Conservation (phyloP, 257 asterid genomes). For the Gentiana straminea region DNA sequence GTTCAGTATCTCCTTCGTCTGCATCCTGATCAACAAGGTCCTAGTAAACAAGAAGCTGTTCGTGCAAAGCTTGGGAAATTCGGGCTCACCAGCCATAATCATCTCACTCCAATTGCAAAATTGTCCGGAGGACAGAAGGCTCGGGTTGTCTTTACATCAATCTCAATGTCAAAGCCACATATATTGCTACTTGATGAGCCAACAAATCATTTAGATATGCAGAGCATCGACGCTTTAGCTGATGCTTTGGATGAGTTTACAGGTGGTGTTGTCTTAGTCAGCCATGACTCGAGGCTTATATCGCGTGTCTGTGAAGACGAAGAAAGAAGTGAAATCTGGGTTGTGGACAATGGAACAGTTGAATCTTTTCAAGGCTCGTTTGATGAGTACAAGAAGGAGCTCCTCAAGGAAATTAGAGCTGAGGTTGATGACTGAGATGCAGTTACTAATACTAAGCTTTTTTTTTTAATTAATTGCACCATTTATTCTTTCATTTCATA, state of each 20-base stretch:
- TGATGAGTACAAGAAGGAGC: too few relatives aligned
- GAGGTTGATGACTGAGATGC: too few relatives aligned
- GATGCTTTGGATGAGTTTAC: constrained; percentile 3
- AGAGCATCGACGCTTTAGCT: constrained; percentile 9
- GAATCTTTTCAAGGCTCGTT: too few relatives aligned
- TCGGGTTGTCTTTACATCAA: constrained; percentile 51
- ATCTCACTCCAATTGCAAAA: constrained; percentile 40
- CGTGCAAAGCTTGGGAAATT: constrained; percentile 13
- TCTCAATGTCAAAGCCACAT: constrained; percentile 52
- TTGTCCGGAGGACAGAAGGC: constrained; percentile 56
- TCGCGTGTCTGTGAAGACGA: too few relatives aligned
- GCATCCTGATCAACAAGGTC: constrained; percentile 14
- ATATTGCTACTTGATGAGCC: constrained; percentile 17
- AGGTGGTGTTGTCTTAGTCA: constrained; percentile 7
- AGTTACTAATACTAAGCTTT: too few relatives aligned
- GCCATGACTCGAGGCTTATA: too few relatives aligned
- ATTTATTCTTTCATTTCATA: too few relatives aligned
- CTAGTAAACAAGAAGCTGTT: constrained; percentile 14
- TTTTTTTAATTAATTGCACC: too few relatives aligned
- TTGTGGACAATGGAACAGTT: too few relatives aligned
- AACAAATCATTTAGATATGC: constrained; percentile 9
- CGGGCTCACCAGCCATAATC: constrained; percentile 38
- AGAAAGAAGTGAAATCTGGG: too few relatives aligned
- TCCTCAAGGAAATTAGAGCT: too few relatives aligned
- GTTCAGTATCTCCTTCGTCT: constrained; percentile 12